phyloP scores from a whole-genome alignment of 169 alveolate genomes.

The Eimeria sp. region DNA sequence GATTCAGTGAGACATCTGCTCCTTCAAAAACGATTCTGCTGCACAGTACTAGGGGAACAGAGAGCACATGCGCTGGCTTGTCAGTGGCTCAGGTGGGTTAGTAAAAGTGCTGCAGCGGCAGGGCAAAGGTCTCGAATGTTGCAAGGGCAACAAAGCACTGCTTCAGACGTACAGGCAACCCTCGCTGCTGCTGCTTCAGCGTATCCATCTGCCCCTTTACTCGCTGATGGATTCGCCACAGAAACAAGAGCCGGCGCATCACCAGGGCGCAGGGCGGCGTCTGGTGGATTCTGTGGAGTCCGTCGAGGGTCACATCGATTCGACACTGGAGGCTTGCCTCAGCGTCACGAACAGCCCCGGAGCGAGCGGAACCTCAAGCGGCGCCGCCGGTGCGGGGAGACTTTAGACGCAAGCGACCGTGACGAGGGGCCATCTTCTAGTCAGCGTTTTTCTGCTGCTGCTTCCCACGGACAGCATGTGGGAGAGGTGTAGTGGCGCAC shows the following conservation, averaged over 20 bases:
- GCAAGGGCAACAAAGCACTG: neutral
- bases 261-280: conserved; percentile 16
- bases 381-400: conserved; percentile 46
- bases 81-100: conserved; percentile 70
- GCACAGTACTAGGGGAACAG: conserved; percentile 55
- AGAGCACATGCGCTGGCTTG: conserved; percentile 61
- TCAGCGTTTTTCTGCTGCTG: neutral
- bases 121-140: neutral
- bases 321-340: neutral
- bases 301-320: conserved; percentile 33
- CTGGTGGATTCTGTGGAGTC: conserved; percentile 22
- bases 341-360: conserved; percentile 30
- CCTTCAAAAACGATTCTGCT: conserved; percentile 63
- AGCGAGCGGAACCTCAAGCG: conserved; percentile 42
- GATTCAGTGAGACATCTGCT: conserved; percentile 35
- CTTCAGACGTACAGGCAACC: conserved; percentile 5
- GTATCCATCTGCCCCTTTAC: neutral
- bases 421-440: conserved; percentile 13
- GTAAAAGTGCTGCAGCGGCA: neutral
- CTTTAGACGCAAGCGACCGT: conserved; percentile 17
- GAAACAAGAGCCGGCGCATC: conserved; percentile 1
- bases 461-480: conserved; percentile 4
- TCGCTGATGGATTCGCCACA: conserved; percentile 5
- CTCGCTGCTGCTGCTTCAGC: conserved; percentile 4
- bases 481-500: neutral